A percentile compares a stretch with the other conserved stretches of the same genome.
phyloP scores from a whole-genome alignment of 73 alveolate genomes.

The Tetrahymena thermophila region DNA sequence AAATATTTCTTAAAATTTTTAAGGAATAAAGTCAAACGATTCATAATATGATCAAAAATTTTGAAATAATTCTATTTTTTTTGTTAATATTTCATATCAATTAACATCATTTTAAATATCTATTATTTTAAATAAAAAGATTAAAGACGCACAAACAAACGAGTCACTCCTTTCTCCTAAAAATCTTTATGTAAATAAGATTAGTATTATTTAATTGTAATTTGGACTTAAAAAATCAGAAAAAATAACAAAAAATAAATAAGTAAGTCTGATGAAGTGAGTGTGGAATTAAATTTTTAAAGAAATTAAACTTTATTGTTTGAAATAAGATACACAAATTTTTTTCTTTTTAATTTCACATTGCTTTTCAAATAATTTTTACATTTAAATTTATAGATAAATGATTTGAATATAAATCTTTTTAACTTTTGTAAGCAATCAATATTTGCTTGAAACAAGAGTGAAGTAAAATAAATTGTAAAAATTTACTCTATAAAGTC shows the following conservation, averaged over 20 bases:
- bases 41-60: too few species aligned
- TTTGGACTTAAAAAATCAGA: not conserved
- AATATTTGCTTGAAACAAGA: not conserved
- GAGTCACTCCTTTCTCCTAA: slow-evolving; percentile 38
- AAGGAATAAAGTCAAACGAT: not conserved
- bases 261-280: too few species aligned
- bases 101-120: not conserved
- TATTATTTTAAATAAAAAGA: not conserved
- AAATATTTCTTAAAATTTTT: not conserved
- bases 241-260: too few species aligned
- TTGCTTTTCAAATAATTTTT: not conserved
- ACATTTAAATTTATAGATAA: not conserved
- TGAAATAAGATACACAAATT: not conserved
- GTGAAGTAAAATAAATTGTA: too few species aligned
- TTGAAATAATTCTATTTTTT: too few species aligned
- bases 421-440: too few species aligned
- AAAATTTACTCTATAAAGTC: too few species aligned
- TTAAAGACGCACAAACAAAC: slow-evolving; percentile 36
- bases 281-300: not conserved
- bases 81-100: not conserved
- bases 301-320: too few species aligned
- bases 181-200: not conserved
- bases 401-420: not conserved
- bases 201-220: too few species aligned
- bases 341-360: not conserved